Conservation (phyloP, 495 filamentous ascomycete genomes). For the Lentithecium fluviatile region DNA sequence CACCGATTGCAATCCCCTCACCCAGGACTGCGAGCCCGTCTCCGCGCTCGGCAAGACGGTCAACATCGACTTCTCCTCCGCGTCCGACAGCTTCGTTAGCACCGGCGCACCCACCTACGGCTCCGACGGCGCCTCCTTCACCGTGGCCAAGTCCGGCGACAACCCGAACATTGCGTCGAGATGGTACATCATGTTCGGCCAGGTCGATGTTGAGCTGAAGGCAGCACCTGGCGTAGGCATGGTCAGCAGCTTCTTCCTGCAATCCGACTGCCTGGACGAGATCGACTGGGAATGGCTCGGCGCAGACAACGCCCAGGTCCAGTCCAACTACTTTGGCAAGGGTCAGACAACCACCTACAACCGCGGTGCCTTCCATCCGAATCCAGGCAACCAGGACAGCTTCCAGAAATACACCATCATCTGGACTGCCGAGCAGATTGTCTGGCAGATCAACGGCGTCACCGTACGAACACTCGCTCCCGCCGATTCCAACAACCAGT, state of each 20-base stretch:
- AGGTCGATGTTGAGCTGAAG: conserved; percentile 58
- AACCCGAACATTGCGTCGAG: conserved; percentile 74
- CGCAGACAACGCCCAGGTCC: conserved; percentile 61
- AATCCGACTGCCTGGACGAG: conserved; percentile 90
- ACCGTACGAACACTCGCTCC: conserved; percentile 68
- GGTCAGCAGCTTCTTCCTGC: conserved; percentile 79
- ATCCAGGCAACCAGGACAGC: conserved; percentile 57
- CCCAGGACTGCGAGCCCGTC: conserved; percentile 67
- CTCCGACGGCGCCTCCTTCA: conserved; percentile 76
- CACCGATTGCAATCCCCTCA: conserved; percentile 70
- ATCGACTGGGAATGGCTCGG: conserved; percentile 90
- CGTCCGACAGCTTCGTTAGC: conserved; percentile 65
- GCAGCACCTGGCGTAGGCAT: conserved; percentile 66
- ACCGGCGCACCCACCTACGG: conserved; percentile 68
- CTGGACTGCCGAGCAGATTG: conserved; percentile 73
- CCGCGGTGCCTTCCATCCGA: conserved; percentile 65
- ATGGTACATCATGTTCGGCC: conserved; percentile 75
- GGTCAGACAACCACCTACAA: conserved; percentile 71
- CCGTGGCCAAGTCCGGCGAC: conserved; percentile 79
- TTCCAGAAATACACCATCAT: conserved; percentile 90
- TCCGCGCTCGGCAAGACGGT: conserved; percentile 79
- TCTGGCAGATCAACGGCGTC: conserved; percentile 77
- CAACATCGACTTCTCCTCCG: conserved; percentile 74
- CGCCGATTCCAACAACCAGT: conserved; percentile 62
- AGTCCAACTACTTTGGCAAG: conserved; percentile 94